Evolutionary conservation across 805 yeast genomes (phyloP), one percentile per base, ranked within the genome.

Genomic region (Starmerella geochares): DNA sequence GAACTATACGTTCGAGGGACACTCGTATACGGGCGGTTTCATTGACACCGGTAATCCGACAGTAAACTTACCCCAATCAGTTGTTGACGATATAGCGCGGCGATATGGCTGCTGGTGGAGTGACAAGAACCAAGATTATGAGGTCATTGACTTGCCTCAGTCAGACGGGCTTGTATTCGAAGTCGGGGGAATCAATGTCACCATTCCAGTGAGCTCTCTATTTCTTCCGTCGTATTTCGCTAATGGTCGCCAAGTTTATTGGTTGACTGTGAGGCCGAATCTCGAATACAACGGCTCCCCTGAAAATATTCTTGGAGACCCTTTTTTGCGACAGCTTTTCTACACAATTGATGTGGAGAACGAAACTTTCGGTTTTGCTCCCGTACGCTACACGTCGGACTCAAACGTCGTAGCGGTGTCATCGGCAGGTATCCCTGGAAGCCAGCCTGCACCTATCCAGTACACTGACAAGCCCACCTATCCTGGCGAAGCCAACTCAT

Each of bases 331-430:
- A 53, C 70, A 75, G 51, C 80, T 80, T 2, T 82, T 80, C 62
- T 71, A 78, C 23, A 84, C 80, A n/a, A 79, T 74, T 63, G 82
- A 83, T 62, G 64, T 80, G 46, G 84, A 78, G 25, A 74, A 73
- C 58, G 65, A 65, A 39, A 71, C 76, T 57, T 67, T 82, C 32
- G 77, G 83, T 3, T 56, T 82, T 57, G 85, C 80, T 5, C 78
- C 52, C 8, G 33, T 51, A 16, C 16, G 7, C 9, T 7, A 27
- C 17, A 33, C 52, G 11, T 27, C 44, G 7, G 46, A 29, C 8
- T 48, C 52, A 11, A 33, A 33, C 24, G 10, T 48, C 14, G 40
- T 29, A 6, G 39, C 52, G 2, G 35, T 51, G 17, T 28, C 47
- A 3, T 3, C 17, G 33, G 6, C 39, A 16, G 24, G 21, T 2